These are phyloP conservation scores for Reutealis trisperma DNA, from an alignment of 345 rosid species.

Conservation along the genomic window DNA sequence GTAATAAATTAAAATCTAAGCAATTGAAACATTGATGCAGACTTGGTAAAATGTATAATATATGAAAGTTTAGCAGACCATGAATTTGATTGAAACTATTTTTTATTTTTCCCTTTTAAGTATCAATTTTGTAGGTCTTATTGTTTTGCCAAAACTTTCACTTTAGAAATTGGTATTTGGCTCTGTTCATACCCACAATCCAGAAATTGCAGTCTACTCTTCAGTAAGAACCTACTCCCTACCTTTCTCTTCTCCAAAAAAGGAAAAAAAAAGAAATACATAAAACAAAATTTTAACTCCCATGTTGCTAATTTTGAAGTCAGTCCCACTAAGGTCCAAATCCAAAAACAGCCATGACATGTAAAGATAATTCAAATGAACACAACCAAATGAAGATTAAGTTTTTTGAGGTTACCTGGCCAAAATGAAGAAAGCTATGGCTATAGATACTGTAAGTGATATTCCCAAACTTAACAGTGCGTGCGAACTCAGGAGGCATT, in stretches of 20 bases:
- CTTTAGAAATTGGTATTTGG: background rate
- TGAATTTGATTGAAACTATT: background rate
- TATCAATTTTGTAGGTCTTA: background rate
- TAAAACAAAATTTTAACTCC: background rate
- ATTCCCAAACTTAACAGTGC: constrained; percentile 56
- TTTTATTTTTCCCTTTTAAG: background rate
- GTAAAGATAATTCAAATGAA: background rate
- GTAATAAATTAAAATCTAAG: background rate
- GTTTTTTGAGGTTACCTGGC: constrained; percentile 53
- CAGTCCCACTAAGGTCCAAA: background rate
- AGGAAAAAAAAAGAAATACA: no score
- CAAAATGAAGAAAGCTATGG: constrained; percentile 89
- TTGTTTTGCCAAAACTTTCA: background rate
- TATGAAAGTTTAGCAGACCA: background rate
- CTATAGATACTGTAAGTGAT: constrained; percentile 72
- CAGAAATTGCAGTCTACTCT: no score
- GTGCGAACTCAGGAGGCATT: constrained; percentile 67
- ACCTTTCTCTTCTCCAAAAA: background rate
- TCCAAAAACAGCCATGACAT: background rate
- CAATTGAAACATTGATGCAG: background rate
- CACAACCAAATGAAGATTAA: constrained; percentile 5
- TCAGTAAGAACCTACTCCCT: no score
- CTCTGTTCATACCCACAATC: background rate
- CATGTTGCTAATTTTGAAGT: background rate
- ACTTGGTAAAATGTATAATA: background rate